Base-by-base conservation (phyloP, 805 yeast genomes). In the Candida orba region DNA sequence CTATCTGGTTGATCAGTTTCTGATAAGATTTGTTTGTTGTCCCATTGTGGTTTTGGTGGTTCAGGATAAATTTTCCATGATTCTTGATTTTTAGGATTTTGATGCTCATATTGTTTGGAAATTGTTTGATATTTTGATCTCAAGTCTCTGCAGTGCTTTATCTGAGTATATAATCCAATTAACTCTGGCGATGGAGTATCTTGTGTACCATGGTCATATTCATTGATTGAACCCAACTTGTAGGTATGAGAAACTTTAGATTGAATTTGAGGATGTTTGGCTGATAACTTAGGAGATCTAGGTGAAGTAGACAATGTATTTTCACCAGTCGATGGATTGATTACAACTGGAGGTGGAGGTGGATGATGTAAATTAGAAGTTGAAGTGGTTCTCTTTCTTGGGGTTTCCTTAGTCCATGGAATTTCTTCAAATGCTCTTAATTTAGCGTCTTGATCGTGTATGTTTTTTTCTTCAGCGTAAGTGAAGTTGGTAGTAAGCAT, bases 31-130 rank as follows among this genome's bases (percentile, higher is more conserved):
- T 77, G 75, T 52, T 75, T 78, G n/a, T 78, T 70, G 64, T 83
- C 73, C 81, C 93, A 80, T 54, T 91, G 80, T 4, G 99, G 97
- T 51, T 79, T 79, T 13, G 99, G 99, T 1, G 98, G 97, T 10
- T 81, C 78, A 0, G 99, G 99, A 59, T 90, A 91, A 40, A 93
- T 80, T 14, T 59, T 59, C 98, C 98, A 93, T 34, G 62, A 65
- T 9, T 69, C 69, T 23, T 54, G 58, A 63, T 95, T 91, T 59
- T 91, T 89, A 2, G 99, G 99, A 63, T 93, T 93, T 53, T 80
- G 84, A 32, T 65, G 59, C 37, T 82, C 84, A 43, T 78, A 68
- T 66, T 93, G 99, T 42, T 77, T 52, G 1, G 97, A 88, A 10
- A 76, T 52, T 3, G 64, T 55, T 63, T 84, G 83, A 61, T 91